Conservation (phyloP, 495 filamentous ascomycete genomes). For the Endocarpon pusillum region DNA sequence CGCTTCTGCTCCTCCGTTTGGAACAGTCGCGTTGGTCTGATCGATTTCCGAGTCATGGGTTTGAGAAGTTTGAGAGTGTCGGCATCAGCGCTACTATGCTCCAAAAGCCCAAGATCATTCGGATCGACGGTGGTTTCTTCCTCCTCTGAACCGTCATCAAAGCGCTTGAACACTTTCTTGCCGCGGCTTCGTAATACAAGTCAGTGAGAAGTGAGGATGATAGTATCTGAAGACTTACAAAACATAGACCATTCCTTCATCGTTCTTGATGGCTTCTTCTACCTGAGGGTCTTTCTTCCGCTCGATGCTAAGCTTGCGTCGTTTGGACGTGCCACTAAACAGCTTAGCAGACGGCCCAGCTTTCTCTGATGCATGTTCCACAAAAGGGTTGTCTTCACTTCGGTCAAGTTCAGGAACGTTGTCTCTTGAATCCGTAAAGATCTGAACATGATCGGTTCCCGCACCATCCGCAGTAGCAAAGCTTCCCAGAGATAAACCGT, state of each 20-base stretch:
- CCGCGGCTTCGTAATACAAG: constrained; percentile 1
- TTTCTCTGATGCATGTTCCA: constrained; percentile 27
- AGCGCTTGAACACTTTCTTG: constrained; percentile 12
- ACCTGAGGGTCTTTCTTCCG: constrained; percentile 35
- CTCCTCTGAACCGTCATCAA: constrained; percentile 29
- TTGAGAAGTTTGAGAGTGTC: constrained; percentile 24
- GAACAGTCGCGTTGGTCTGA: constrained; percentile 81
- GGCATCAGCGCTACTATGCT: constrained; percentile 15
- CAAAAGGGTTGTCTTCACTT: constrained; percentile 59
- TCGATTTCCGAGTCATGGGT: constrained; percentile 49
- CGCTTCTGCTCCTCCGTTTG: constrained; percentile 28
- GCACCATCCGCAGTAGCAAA: constrained; percentile 37
- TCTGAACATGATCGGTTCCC: constrained; percentile 41
- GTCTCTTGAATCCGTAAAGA: constrained; percentile 82
- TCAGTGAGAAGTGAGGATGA: constrained; percentile 1
- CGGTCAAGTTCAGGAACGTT: constrained; percentile 56
- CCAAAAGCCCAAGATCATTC: constrained; percentile 27
- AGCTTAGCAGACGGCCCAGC: constrained; percentile 13
- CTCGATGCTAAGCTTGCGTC: constrained; percentile 20
- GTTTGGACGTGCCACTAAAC: constrained; percentile 24
- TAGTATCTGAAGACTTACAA: constrained; percentile 48
- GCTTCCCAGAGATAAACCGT: constrained; percentile 52
- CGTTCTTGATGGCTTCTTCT: constrained; percentile 42
- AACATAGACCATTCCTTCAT: constrained; percentile 67
- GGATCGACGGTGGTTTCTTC: constrained; percentile 28